Percentiles rank a stretch among this genome's conserved stretches.
phyloP scores from a whole-genome alignment of 768 basidiomycete species.

The Clavulina sp. region DNA sequence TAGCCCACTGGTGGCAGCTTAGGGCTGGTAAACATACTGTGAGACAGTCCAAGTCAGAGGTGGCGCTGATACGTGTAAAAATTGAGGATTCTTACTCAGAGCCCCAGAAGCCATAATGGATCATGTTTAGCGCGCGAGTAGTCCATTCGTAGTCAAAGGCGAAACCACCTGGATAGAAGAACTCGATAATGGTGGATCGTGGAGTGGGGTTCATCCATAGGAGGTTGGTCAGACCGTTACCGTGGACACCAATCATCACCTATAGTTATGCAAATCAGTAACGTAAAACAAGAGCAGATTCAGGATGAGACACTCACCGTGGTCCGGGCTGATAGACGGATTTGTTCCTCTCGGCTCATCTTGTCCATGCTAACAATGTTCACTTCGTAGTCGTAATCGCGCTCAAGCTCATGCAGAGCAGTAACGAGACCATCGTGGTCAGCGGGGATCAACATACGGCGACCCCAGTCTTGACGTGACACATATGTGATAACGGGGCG shows the following conservation, averaged over 20 bases:
- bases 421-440: conserved; percentile 20
- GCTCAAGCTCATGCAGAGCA: conserved; percentile 17
- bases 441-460: conserved; percentile 19
- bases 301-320: conserved; percentile 14
- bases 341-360: conserved; percentile 21
- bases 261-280: conserved; percentile 8
- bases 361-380: conserved; percentile 24
- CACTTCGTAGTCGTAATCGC: conserved; percentile 23
- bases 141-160: conserved; percentile 21
- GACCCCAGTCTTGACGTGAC: conserved; percentile 22
- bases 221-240: conserved; percentile 23
- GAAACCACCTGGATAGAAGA: conserved; percentile 23
- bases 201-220: conserved; percentile 25
- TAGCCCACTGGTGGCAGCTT: conserved; percentile 14
- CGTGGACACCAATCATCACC: conserved; percentile 24
- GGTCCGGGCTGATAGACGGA: conserved; percentile 21
- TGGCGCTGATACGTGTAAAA: not conserved
- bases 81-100: conserved; percentile 1
- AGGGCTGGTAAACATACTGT: conserved; percentile 2
- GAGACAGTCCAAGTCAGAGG: not conserved
- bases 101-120: conserved; percentile 19
- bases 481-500: conserved; percentile 26
- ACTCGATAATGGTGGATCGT: conserved; percentile 23
- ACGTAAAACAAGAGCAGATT: not conserved
- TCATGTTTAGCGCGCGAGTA: conserved; percentile 20